Base-by-base conservation (phyloP, 805 yeast species). In the Candida montana region DNA sequence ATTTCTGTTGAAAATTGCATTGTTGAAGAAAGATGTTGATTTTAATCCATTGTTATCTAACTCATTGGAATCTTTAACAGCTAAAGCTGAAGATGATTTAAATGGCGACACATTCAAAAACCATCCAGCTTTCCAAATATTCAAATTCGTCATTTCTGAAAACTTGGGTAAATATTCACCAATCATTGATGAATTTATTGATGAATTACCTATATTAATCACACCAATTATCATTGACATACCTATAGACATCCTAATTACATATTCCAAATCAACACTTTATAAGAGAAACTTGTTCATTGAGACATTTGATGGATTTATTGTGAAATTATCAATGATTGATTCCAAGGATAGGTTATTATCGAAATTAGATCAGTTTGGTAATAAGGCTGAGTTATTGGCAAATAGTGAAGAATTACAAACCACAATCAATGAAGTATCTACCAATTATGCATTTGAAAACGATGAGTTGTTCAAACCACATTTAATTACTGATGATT, bases 161-260 rank as follows among this genome's bases (percentile, higher is more conserved):
- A 53, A 61, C 30, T 12, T 52, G 5, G 27, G 40, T 0, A 43
- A 48, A 8, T 61, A 47, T 39, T 20, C 43, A 3, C 45, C 57
- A 0, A 54, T 56, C n/a, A 53, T 77, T 1, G 49, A 54, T 0
- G 52, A 54, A 3, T 61, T 71, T 33, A 46, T 72, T 15, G 50
- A 51, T 16, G 61, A 60, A 13, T 15, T 74, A 7, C 67, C 72
- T 5, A 49, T 54, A 2, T 55, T 57, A 46, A 44, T 71, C 6
- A 58, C 65, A 1, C 51, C 59, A 6, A 35, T 44, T 1, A 57
- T 58, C 15, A 50, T 61, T 36, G 66, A 61, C 4, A 35, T 40
- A 9, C 66, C 70, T 2, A 48, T 71, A 12, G 38, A 47, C 2
- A 45, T 71, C 4, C 41, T 74, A 32, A 47, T 55, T 2, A 40